Base-by-base conservation (phyloP, 1,284 basidiomycete genomes). In the Porodaedalea pini region DNA sequence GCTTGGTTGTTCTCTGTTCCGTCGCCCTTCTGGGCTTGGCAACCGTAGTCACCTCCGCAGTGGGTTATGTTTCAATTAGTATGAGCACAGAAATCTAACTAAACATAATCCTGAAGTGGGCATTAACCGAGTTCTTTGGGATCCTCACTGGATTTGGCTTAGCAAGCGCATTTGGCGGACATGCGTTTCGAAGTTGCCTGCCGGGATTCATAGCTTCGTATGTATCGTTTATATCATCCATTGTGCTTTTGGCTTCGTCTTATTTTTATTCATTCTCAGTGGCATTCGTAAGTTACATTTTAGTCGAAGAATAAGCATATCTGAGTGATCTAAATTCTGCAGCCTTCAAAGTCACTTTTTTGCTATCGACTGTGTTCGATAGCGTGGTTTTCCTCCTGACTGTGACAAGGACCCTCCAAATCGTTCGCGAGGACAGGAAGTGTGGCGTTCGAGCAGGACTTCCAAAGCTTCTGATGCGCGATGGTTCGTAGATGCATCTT, bases 351-450 rank as follows among this genome's bases (percentile, higher is more conserved):
- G 25, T 48, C 21, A 51, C 57, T 39, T 27, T 50, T 23, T 2
- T 50, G 10, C 39, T 60, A 17, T 21, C 54, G 1, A 39, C 48
- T 0, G 10, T 49, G 11, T 60, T 60, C 21, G 58, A 60, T 19
- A 31, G 19, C 5, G 25, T 48, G 2, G 48, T 60, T 7, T 60
- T 56, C 41, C 4, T 40, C 15, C 31, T 60, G 21, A 60, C 58
- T 21, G 1, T 60, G 19, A 15, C 23, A 23, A 43, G 51, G 21
- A 60, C 58, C 37, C 3, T 48, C 10, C 39, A 47, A 23, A 52
- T 56, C 25, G 15, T 51, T 2, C 43, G 37, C 27, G 34, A 44
- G 15, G 23, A 51, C 19, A 34, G 25, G 15, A 41, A 31, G 15
- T 27, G 19, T n/a, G 41, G 27, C 23, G 23, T 41, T 17, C 41